A percentile compares a stretch with the other conserved stretches of the same genome.
These are phyloP conservation scores for Helichrysum umbraculigerum DNA, from an alignment of 129 eudicot genomes.

Conservation along the genomic window DNA sequence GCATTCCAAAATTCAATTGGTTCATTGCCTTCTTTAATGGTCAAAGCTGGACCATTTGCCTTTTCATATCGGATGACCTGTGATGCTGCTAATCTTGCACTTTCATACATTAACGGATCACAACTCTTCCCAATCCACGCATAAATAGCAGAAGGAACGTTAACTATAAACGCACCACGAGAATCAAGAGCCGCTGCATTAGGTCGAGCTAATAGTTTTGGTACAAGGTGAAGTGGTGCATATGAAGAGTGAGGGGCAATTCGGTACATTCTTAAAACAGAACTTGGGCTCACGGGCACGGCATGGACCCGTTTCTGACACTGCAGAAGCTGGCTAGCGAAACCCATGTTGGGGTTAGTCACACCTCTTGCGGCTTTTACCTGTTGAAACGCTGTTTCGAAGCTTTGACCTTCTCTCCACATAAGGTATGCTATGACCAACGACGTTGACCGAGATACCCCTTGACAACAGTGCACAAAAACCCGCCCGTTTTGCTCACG, in stretches of 20 bases:
- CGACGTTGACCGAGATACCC: constrained; percentile 90
- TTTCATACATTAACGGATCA: constrained; percentile 47
- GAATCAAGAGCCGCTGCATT: constrained; percentile 65
- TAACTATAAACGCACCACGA: constrained; percentile 91
- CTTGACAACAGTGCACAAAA: constrained; percentile 93
- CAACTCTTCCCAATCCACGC: constrained; percentile 82
- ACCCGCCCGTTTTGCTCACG: constrained; percentile 80
- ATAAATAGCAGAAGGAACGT: constrained; percentile 75
- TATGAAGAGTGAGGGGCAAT: constrained; percentile 94
- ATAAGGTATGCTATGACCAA: constrained; percentile 95
- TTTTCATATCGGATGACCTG: constrained; percentile 86
- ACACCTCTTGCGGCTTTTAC: constrained; percentile 89
- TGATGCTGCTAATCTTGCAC: constrained; percentile 70
- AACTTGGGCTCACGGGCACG: constrained; percentile 76
- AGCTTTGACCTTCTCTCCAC: constrained; percentile 87
- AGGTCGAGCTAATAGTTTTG: constrained; percentile 64
- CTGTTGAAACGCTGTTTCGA: constrained; percentile 82
- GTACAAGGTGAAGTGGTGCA: constrained; percentile 94
- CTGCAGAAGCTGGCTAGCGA: constrained; percentile 90
- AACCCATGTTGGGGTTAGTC: constrained; percentile 94
- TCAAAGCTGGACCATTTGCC: constrained; percentile 58
- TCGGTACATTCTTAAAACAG: constrained; percentile 75
- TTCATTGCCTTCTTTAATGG: constrained; percentile 78
- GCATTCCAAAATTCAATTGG: constrained; percentile 73
- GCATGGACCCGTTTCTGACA: constrained; percentile 97